phyloP scores from a whole-genome alignment of 495 filamentous ascomycete species.

The Penicillium angulare region DNA sequence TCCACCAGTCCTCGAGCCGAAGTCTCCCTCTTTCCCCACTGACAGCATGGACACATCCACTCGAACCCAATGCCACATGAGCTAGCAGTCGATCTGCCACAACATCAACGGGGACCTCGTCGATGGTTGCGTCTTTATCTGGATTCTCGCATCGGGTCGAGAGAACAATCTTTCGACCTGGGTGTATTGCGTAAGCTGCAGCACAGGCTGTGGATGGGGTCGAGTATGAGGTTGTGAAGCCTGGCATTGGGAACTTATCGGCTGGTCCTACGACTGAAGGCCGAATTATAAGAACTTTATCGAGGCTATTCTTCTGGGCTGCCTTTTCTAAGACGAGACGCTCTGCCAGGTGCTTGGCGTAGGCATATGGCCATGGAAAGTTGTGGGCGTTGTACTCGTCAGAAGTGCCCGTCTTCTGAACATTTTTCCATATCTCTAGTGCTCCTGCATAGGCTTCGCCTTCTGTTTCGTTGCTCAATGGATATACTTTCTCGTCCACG shows the following conservation, averaged over 20 bases:
- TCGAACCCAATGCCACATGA: slow-evolving; percentile 23
- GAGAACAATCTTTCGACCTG: slow-evolving; percentile 18
- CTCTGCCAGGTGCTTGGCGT: slow-evolving; percentile 25
- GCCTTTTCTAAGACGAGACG: slow-evolving; percentile 18
- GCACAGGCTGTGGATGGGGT: slow-evolving; percentile 22
- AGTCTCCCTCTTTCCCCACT: slow-evolving; percentile 22
- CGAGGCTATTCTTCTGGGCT: slow-evolving; percentile 14
- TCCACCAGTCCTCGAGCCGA: slow-evolving; percentile 22
- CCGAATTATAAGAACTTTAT: slow-evolving; percentile 25
- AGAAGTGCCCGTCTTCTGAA: slow-evolving; percentile 20
- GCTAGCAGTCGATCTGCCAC: slow-evolving; percentile 27
- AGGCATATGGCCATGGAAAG: slow-evolving; percentile 28
- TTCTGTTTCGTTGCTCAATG: slow-evolving; percentile 11
- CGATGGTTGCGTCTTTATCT: slow-evolving; percentile 22
- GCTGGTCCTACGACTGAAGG: slow-evolving; percentile 26
- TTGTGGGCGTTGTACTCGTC: slow-evolving; percentile 24
- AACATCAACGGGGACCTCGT: slow-evolving; percentile 36
- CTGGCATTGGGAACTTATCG: slow-evolving; percentile 20
- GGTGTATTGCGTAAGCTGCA: slow-evolving; percentile 24
- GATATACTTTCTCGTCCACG: slow-evolving; percentile 21
- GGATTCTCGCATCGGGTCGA: slow-evolving; percentile 19
- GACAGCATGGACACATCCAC: slow-evolving; percentile 30
- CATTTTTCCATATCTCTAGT: slow-evolving; percentile 13
- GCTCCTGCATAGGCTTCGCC: slow-evolving; percentile 8
- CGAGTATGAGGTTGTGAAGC: slow-evolving; percentile 18